Base-by-base conservation (phyloP, 495 filamentous ascomycete genomes). In the Delitschia confertaspora region DNA sequence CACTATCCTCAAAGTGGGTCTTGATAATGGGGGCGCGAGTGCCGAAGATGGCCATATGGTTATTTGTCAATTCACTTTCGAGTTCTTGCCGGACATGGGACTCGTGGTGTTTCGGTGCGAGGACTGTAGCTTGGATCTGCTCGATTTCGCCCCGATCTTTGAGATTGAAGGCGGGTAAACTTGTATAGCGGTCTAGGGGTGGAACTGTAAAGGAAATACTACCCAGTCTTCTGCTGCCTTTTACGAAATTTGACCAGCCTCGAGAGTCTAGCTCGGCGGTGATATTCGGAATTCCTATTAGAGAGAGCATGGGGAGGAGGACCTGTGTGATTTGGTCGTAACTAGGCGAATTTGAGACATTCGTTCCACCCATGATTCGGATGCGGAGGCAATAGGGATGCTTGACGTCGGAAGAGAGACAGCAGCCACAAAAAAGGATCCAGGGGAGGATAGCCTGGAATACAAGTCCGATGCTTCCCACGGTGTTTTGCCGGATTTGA, bases 391-490 rank as follows among this genome's bases (percentile, higher is more conserved):
- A n/a, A 31, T 38, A 14, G 36, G 42, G 11, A 23, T 32, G 9
- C 26, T 26, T 18, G 24, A 13, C 24, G 24, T 35, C 14, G 34
- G 42, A 31, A 9, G 23, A 19, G 65, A 23, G 27, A 23, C 2
- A 39, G 25, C 18, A 13, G 22, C 67, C 68, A 1, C 75, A 69
- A 45, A 80, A 77, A 2, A 93, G 60, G 2, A 91, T 59, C 59
- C 80, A 88, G 0, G 87, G 87, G 29, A 93, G 74, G 3, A 94
- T 62, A 2, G 87, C 81, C 61, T 94, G 87, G 49, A 91, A 75
- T 20, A 89, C 75, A n/a, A 93, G 68, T 40, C 78, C 65, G 0
- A 84, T 71, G 31, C 72, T 76, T 0, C 68, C 65, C 0, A 71
- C 70, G 47, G 60, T 65, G 9, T 33, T 31, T 11, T 65, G 58